phyloP scores from a whole-genome alignment of 2,329 filamentous ascomycete genomes.

The Arthrobotrys conoides region DNA sequence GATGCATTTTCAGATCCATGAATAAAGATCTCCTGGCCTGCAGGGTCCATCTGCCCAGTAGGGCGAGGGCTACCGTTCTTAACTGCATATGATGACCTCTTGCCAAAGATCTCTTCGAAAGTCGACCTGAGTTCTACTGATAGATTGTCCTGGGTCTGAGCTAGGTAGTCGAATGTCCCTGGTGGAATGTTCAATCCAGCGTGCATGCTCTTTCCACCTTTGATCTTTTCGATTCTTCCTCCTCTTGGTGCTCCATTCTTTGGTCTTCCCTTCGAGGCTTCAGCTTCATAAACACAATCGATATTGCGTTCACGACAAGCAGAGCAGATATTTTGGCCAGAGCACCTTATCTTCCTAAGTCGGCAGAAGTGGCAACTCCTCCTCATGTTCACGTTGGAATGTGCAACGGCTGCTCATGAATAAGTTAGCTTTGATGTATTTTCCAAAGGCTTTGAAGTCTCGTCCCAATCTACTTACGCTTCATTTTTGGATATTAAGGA shows the following conservation, averaged over 20 bases:
- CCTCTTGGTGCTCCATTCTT: constrained; percentile 54
- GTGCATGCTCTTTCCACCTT: constrained; percentile 41
- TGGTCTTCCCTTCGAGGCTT: constrained; percentile 61
- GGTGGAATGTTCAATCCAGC: constrained; percentile 44
- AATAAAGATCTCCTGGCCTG: constrained; percentile 49
- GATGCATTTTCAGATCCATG: constrained; percentile 56
- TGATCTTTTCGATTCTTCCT: constrained; percentile 50
- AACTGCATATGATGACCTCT: constrained; percentile 46
- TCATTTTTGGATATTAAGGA: constrained; percentile 58
- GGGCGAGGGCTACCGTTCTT: constrained; percentile 55
- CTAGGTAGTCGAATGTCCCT: constrained; percentile 41
- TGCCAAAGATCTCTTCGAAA: constrained; percentile 59
- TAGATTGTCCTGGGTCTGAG: constrained; percentile 52
- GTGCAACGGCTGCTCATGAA: constrained; percentile 41
- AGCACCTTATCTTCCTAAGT: constrained; percentile 61
- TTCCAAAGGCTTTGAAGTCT: background rate
- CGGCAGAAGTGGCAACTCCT: constrained; percentile 62
- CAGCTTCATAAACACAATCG: constrained; percentile 61
- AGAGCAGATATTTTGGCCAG: constrained; percentile 59
- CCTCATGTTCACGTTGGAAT: constrained; percentile 59
- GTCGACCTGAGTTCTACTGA: constrained; percentile 48
- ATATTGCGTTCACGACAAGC: constrained; percentile 61
- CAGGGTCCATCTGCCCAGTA: constrained; percentile 38
- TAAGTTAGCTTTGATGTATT: constrained; percentile 25
- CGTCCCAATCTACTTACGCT: constrained; percentile 50